Base-by-base conservation (phyloP, 2,329 filamentous ascomycete genomes). In the Botryotinia calthae region DNA sequence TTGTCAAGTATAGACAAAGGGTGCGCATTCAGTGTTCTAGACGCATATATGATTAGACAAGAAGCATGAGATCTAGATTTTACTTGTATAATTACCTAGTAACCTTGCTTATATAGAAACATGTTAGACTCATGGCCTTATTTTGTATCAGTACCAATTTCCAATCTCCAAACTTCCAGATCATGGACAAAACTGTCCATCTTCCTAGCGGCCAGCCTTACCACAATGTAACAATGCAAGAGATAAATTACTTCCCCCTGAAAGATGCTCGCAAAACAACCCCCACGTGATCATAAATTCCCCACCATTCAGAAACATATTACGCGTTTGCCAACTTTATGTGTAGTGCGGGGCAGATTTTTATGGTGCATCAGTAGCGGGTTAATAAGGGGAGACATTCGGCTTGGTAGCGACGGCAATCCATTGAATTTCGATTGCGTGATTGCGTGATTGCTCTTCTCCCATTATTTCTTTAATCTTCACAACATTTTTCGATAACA, bases 301-400 rank as follows among this genome's bases (percentile, higher is more conserved):
- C 68, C 68, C 68, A 70, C 68, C 58, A 70, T 51, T 16, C 25
- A 51, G 31, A 22, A 67, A 40, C 46, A 9, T 20, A 10, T 44
- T 34, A 70, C 28, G 54, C 67, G n/a, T 59, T 70, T 61, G 51
- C n/a, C 34, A 59, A 46, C 42, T 70, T 61, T 62, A 40, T 48
- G 48, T n/a, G 31, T 67, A 59, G 62, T 72, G 70, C 70, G 70
- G 70, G 70, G 70, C 70, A 72, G 70, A 25, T 48, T 67, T 66
- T 71, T 37, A 37, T 62, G 48, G 51, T 70, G 31, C 31, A 70
- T 37, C 64, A n/a, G 65, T 67, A 67, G 65, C 42, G 67, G 40
- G 67, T 37, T 66, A 48, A 48, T 37, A 69, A 70, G 56, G 42
- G 56, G 56, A 70, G 56, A 70, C n/a, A 22, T n/a, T 67, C 40